Evolutionary conservation across 1,284 basidiomycete genomes (phyloP), one percentile per base, ranked within the genome.

Genomic region (Mrakiaceae sp.): DNA sequence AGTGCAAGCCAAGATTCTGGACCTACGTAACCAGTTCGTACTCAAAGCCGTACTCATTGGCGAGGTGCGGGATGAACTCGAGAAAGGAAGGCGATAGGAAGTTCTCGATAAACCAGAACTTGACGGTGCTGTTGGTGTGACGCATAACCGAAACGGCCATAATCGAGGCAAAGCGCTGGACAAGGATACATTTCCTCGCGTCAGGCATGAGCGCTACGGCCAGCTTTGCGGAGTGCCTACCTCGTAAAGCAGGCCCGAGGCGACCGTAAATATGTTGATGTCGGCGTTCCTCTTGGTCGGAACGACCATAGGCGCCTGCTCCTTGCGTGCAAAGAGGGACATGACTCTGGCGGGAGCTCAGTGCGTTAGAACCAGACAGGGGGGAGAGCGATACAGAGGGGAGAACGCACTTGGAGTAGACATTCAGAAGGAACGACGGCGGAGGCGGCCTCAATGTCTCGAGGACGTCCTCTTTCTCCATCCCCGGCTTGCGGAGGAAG

Each of bases 81-180:
- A 97, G 80, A 83, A 98, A 98, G 0, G 93, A 91, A 0, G 95
- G 95, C 0, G 95, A 98, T 39, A 98, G 81, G 82, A 98, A 98
- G 78, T 98, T 98, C 73, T 97, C 90, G 70, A 98, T 98, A 77
- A 98, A 98, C 95, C 95, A 98, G 77, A 98, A 98, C 75, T 98
- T 98, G 75, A 98, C 93, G 40, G 83, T 87, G 71, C 86, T 88
- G 47, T 92, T 84, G 3, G 95, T 98, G 73, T 98, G 94, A 64
- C 86, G 85, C 70, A 98, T 81, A 40, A 98, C 96, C 70, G 90
- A 94, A 50, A 98, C 81, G 67, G 97, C 90, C 95, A 98, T 98
- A 78, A 98, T 96, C 42, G 90, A 93, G 0, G 87, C 93, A 78
- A 98, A 98, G 12, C 95, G 87, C 90, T 95, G 69, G 39, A 60